Base-by-base conservation (phyloP, 139 green algal species). In the Volvox africanus region DNA sequence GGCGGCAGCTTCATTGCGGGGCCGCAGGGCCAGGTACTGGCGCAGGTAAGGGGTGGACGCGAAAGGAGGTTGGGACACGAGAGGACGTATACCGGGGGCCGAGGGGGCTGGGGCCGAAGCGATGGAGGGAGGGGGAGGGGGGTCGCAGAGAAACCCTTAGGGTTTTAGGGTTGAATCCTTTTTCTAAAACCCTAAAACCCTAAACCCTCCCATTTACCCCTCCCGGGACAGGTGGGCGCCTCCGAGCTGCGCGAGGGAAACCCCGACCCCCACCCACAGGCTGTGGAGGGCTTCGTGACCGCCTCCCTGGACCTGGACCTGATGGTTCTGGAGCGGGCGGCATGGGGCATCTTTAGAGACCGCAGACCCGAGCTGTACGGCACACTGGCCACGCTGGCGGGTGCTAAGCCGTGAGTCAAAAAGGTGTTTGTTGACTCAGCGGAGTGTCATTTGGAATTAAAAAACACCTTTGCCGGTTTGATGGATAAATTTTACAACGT, bases 331-430 rank as follows among this genome's bases (percentile, higher is more conserved):
- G 78, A 93, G 89, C 90, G 96, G 14, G 78, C 91, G 13, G 93
- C 79, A 22, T 98, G 97, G 97, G 97, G 97, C 9, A 68, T 98
- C 35, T 98, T 98, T 90, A 67, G 97, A 0, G 97, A 98, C 87
- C 82, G 97, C 9, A 88, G 97, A 37, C 97, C 96, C 0, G 96
- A 98, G 21, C 82, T 98, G 85, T 98, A 98, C 86, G 82, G 78
- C 0, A 68, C 92, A 0, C 88, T 98, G 36, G 28, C 92, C 1
- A 98, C 94, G 0, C 87, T 97, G 30, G 73, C 30, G 21, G 86
- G 86, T 55, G 44, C 44, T 55, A 55, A 55, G 44, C 44, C 44
- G 44, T 55, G 44, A 55, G 44, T 5, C 9, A 5, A 9, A 55
- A 9, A 55, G 44, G 44, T 55, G 44, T n/a, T n/a, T n/a, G n/a